Conservation (phyloP, 495 filamentous ascomycete genomes). For the Neurospora sp. region DNA sequence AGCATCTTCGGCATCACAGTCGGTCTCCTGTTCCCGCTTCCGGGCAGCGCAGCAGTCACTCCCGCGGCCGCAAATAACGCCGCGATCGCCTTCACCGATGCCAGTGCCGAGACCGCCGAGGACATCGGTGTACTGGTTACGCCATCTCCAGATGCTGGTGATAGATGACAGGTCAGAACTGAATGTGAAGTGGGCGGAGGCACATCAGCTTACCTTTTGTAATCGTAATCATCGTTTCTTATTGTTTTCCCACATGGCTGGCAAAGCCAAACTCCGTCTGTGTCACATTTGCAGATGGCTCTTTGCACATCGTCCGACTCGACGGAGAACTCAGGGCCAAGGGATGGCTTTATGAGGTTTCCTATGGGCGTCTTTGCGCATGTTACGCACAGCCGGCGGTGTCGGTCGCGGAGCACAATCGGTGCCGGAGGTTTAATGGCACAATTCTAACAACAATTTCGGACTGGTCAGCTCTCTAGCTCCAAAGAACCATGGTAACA, state of each 20-base stretch:
- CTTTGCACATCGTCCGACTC: constrained; percentile 39
- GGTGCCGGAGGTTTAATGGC: constrained; percentile 62
- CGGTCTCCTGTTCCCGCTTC: constrained; percentile 69
- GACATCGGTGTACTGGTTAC: constrained; percentile 69
- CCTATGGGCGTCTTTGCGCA: constrained; percentile 59
- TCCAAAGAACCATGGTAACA: background rate
- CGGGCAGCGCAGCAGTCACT: constrained; percentile 56
- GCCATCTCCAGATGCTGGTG: constrained; percentile 74
- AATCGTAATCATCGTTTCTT: constrained; percentile 57
- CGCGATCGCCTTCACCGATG: constrained; percentile 78
- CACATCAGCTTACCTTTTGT: constrained; percentile 37
- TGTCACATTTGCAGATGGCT: constrained; percentile 56
- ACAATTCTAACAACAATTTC: constrained; percentile 55
- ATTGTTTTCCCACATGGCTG: constrained; percentile 63
- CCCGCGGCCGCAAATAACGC: constrained; percentile 71
- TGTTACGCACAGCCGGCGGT: constrained; percentile 65
- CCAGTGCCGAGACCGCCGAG: constrained; percentile 76
- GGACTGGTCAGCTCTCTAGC: background rate
- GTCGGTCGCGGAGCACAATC: constrained; percentile 51
- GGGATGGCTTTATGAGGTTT: constrained; percentile 23
- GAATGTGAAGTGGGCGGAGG: background rate
- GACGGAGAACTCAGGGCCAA: constrained; percentile 15
- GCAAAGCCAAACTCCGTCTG: constrained; percentile 65
- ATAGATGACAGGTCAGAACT: background rate
- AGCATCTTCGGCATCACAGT: constrained; percentile 61